Percentiles rank a stretch among this genome's conserved stretches.
Evolutionary conservation across 305 asterid genomes (phyloP).

Genomic region (Petunia hybrid): DNA sequence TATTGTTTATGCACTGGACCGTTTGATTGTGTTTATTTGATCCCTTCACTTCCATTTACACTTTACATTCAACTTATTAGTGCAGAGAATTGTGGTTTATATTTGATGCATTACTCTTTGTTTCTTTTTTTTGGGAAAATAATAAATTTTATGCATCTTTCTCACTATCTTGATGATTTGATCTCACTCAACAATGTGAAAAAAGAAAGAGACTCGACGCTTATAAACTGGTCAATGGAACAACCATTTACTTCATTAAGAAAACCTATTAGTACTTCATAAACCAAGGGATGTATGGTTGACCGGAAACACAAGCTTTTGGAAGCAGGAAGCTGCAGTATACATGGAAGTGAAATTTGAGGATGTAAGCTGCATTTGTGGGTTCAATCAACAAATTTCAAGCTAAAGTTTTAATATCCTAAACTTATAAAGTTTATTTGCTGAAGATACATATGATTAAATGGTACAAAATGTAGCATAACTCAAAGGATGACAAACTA

Average conservation of each 20-base stretch:
- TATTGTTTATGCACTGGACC: neutral
- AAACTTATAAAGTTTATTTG: conserved; percentile 19
- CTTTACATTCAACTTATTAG: neutral
- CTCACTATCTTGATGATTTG: too few relatives aligned
- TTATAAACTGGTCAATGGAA: too few relatives aligned
- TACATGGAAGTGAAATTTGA: neutral
- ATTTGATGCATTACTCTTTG: neutral
- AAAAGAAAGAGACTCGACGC: too few relatives aligned
- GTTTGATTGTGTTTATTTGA: conserved; percentile 17
- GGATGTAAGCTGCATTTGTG: neutral
- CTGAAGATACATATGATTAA: neutral
- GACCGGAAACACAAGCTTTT: neutral
- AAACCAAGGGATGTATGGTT: too few relatives aligned
- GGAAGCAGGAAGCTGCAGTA: neutral
- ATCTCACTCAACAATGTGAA: too few relatives aligned
- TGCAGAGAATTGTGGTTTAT: neutral
- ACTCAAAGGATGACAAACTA: neutral
- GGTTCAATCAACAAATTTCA: conserved; percentile 20
- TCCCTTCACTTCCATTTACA: conserved; percentile 1
- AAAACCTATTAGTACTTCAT: too few relatives aligned
- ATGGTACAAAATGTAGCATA: neutral
- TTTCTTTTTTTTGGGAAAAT: neutral
- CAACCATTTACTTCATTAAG: too few relatives aligned
- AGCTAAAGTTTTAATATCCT: neutral
- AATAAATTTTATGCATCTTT: too few relatives aligned